phyloP scores from a whole-genome alignment of 768 basidiomycete species.

The Rhodotorula toruloides region DNA sequence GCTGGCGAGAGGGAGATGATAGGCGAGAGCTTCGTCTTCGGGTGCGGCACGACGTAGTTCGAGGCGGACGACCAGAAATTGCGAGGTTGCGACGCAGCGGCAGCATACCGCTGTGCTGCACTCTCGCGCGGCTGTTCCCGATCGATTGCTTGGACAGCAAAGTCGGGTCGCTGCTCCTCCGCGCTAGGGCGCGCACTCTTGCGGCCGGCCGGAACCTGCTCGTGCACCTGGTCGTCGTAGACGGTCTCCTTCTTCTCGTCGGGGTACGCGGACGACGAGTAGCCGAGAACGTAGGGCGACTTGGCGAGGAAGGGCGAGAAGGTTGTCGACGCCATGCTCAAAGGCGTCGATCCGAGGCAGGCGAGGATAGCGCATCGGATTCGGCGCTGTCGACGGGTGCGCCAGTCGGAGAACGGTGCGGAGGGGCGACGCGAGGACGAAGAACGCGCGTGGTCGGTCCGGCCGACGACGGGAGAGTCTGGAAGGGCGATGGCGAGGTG shows the following conservation, averaged over 20 bases:
- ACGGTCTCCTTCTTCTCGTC: neutral
- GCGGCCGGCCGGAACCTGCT: too few species aligned
- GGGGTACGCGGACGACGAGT: neutral
- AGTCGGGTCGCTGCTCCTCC: too few species aligned
- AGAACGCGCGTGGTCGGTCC: neutral
- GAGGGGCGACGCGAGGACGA: neutral
- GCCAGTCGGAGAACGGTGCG: neutral
- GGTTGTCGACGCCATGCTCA: neutral
- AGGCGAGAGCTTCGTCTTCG: slow-evolving; percentile 1
- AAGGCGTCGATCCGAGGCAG: slow-evolving; percentile 24
- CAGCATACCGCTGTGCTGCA: too few species aligned
- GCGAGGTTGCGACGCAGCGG: too few species aligned
- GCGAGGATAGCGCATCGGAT: slow-evolving; percentile 29
- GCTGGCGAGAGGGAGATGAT: slow-evolving; percentile 21
- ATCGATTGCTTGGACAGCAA: too few species aligned
- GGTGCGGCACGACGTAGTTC: neutral
- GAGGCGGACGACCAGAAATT: too few species aligned
- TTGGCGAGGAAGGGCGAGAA: slow-evolving; percentile 8
- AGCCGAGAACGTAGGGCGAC: slow-evolving; percentile 20
- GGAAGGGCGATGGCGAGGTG: neutral
- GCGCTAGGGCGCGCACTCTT: too few species aligned
- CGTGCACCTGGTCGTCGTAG: too few species aligned
- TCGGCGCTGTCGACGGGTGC: slow-evolving; percentile 13
- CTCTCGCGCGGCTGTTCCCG: too few species aligned
- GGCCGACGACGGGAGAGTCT: neutral